A percentile compares a stretch with the other conserved stretches of the same genome.
Evolutionary conservation across 768 basidiomycete genomes (phyloP).

Genomic region (Lentinula aciculospora): DNA sequence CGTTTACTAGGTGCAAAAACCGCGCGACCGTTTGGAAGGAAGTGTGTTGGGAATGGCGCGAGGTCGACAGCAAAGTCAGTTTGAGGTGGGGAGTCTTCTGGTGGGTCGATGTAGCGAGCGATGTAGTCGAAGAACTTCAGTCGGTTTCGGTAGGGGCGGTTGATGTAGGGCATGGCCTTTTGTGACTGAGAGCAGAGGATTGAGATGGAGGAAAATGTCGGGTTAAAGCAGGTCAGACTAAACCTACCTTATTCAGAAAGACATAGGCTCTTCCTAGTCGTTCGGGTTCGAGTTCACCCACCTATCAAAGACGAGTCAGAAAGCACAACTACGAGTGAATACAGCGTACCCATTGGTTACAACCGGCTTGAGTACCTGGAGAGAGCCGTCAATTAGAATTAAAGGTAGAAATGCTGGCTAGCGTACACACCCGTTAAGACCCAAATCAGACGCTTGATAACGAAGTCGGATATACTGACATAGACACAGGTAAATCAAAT

Average conservation of each 20-base stretch:
- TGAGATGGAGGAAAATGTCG: neutral
- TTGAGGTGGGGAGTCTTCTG: slow-evolving; percentile 39
- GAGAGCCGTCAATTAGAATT: slow-evolving; percentile 18
- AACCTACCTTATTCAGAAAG: slow-evolving; percentile 50
- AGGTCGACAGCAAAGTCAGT: slow-evolving; percentile 43
- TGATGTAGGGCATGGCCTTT: slow-evolving; percentile 57
- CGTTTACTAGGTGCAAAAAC: slow-evolving; percentile 36
- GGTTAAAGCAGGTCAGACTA: neutral
- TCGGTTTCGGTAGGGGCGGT: slow-evolving; percentile 47
- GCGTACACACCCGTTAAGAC: slow-evolving; percentile 41
- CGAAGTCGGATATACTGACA: slow-evolving; percentile 43
- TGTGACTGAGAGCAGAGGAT: slow-evolving; percentile 30
- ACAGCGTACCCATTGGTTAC: slow-evolving; percentile 52
- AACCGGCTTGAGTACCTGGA: slow-evolving; percentile 47
- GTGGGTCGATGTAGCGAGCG: slow-evolving; percentile 54
- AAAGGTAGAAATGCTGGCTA: slow-evolving; percentile 10
- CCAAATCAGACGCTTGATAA: slow-evolving; percentile 57
- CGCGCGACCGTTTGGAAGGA: slow-evolving; percentile 35
- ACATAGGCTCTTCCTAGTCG: slow-evolving; percentile 57
- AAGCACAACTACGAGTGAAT: neutral
- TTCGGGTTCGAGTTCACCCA: slow-evolving; percentile 47
- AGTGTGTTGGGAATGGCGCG: slow-evolving; percentile 48
- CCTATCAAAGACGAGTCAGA: slow-evolving; percentile 19
- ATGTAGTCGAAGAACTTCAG: slow-evolving; percentile 36
- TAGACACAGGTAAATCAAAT: neutral